Evolutionary conservation across 805 yeast species (phyloP).

Genomic region (Kazachstania kunashirensis): DNA sequence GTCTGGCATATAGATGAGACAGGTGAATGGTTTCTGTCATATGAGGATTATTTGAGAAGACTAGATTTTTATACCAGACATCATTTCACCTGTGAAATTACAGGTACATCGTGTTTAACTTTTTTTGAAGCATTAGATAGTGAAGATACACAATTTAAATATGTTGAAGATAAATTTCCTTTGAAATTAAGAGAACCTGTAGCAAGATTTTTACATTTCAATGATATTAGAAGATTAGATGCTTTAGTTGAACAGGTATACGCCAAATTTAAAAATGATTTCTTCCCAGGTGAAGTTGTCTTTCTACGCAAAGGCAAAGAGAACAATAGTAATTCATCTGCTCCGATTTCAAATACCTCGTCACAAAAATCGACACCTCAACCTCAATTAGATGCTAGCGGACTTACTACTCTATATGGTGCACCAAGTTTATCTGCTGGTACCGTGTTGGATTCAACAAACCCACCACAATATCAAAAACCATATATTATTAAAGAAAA

Average conservation of each 20-base stretch:
- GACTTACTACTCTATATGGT: background rate
- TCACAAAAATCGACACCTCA: conserved; percentile 17
- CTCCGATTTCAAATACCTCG: conserved; percentile 6
- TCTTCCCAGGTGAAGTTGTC: conserved; percentile 85
- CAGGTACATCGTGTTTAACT: conserved; percentile 86
- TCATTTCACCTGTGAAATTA: conserved; percentile 89
- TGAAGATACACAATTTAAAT: conserved; percentile 53
- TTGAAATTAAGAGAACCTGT: conserved; percentile 88
- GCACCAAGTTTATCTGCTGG: background rate
- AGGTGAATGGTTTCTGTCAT: conserved; percentile 74
- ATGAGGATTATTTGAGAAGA: conserved; percentile 64
- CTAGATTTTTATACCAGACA: conserved; percentile 63
- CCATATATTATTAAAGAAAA: conserved; percentile 67
- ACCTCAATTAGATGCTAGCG: conserved; percentile 5
- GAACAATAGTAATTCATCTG: background rate
- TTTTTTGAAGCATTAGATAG: conserved; percentile 80
- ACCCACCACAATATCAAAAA: conserved; percentile 19
- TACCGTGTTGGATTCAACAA: background rate
- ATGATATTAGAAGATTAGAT: conserved; percentile 72
- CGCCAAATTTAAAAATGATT: conserved; percentile 64
- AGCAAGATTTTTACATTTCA: conserved; percentile 74
- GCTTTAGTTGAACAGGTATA: conserved; percentile 82
- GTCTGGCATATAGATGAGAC: conserved; percentile 82
- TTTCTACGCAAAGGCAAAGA: conserved; percentile 36
- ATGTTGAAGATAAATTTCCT: conserved; percentile 77